Conservation (phyloP, 1,284 basidiomycete species). For the Entoloma clypeatum region DNA sequence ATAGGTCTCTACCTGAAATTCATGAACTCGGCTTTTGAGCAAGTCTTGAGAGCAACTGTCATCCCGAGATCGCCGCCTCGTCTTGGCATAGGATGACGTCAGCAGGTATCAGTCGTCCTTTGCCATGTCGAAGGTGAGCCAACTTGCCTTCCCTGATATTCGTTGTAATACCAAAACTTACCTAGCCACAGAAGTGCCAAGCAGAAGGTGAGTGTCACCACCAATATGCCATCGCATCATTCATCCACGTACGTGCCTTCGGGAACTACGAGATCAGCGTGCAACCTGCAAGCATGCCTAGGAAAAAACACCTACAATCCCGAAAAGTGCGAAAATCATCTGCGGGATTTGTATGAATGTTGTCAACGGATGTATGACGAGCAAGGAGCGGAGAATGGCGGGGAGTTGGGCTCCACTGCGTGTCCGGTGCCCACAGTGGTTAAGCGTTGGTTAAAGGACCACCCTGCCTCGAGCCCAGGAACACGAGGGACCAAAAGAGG, state of each 20-base stretch:
- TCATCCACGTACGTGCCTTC: background rate
- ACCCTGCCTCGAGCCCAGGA: conserved; percentile 33
- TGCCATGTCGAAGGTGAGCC: conserved; percentile 10
- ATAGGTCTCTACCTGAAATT: too few relatives aligned
- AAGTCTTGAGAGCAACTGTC: too few relatives aligned
- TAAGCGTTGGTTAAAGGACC: conserved; percentile 56
- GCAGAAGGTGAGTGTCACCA: conserved; percentile 21
- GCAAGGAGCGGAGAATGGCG: conserved; percentile 23
- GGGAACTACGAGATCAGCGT: too few relatives aligned
- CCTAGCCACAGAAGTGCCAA: conserved; percentile 22
- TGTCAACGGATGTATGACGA: conserved; percentile 54
- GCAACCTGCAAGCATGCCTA: conserved; percentile 58
- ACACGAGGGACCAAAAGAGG: too few relatives aligned
- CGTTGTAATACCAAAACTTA: background rate
- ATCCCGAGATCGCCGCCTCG: too few relatives aligned
- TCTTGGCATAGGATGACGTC: too few relatives aligned
- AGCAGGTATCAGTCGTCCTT: too few relatives aligned
- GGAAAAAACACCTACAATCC: conserved; percentile 60
- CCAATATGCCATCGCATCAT: background rate
- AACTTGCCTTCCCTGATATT: background rate
- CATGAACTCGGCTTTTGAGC: too few relatives aligned
- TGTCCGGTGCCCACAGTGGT: conserved; percentile 57
- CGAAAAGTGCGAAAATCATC: conserved; percentile 52
- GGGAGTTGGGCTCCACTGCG: conserved; percentile 50
- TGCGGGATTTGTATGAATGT: conserved; percentile 55